phyloP scores from a whole-genome alignment of 768 basidiomycete genomes.

The Pulveroboletus ravenelii region DNA sequence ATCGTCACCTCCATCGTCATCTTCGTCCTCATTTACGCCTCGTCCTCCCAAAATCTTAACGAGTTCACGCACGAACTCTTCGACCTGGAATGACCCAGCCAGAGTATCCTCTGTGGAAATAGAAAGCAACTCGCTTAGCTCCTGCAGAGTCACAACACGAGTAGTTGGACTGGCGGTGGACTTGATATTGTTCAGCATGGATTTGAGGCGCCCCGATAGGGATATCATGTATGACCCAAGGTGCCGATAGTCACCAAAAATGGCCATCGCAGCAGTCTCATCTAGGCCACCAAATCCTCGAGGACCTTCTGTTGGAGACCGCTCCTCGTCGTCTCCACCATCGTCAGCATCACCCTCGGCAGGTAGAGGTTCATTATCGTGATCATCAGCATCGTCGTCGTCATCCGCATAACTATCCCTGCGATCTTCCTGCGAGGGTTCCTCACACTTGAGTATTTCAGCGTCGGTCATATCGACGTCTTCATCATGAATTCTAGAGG shows the following conservation, averaged over 20 bases:
- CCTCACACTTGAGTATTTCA: slow-evolving; percentile 45
- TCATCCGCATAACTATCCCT: slow-evolving; percentile 42
- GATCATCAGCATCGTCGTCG: slow-evolving; percentile 41
- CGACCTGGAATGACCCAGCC: slow-evolving; percentile 92
- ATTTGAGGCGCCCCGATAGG: slow-evolving; percentile 82
- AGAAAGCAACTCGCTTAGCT: slow-evolving; percentile 89
- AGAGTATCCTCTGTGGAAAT: slow-evolving; percentile 98
- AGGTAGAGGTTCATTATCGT: slow-evolving; percentile 43
- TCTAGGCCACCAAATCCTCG: slow-evolving; percentile 51
- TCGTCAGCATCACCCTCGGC: slow-evolving; percentile 48
- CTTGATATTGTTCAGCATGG: slow-evolving; percentile 86
- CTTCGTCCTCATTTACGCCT: slow-evolving; percentile 66
- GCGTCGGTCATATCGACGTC: slow-evolving; percentile 76
- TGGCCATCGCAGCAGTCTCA: slow-evolving; percentile 70
- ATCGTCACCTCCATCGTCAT: slow-evolving; percentile 63
- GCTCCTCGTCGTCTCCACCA: slow-evolving; percentile 36
- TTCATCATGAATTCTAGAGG: slow-evolving; percentile 63
- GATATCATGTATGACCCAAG: slow-evolving; percentile 92
- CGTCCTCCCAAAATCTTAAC: slow-evolving; percentile 86
- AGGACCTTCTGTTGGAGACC: slow-evolving; percentile 33
- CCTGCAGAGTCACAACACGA: slow-evolving; percentile 85
- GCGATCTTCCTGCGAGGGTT: slow-evolving; percentile 41
- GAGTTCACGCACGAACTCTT: slow-evolving; percentile 86
- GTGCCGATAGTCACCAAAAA: slow-evolving; percentile 83
- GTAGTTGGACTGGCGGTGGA: slow-evolving; percentile 77